Evolutionary conservation across 2,329 filamentous ascomycete genomes (phyloP).

Genomic region (Xylariales sp.): DNA sequence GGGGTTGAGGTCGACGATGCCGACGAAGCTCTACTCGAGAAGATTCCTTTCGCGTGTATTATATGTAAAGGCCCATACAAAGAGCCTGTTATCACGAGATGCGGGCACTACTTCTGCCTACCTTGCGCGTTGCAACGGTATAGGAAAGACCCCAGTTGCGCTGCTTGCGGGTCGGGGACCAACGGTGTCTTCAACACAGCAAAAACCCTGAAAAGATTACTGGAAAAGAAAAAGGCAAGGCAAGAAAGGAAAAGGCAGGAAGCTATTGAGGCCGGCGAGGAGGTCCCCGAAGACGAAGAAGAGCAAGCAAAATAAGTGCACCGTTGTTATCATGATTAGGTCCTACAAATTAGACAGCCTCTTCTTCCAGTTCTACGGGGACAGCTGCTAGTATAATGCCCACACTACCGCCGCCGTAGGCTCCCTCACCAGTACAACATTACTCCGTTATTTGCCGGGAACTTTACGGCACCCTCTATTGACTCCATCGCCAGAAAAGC

Average conservation of each 20-base stretch:
- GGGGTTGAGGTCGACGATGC: conserved; percentile 61
- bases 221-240: conserved; percentile 77
- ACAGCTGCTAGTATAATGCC: neutral
- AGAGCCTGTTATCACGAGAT: conserved; percentile 85
- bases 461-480: neutral
- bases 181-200: conserved; percentile 91
- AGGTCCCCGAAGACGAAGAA: conserved; percentile 60
- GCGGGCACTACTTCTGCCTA: conserved; percentile 97
- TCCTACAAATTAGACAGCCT: neutral
- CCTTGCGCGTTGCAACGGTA: conserved; percentile 88
- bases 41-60: conserved; percentile 89
- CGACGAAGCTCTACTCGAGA: conserved; percentile 79
- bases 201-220: conserved; percentile 81
- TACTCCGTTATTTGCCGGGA: neutral
- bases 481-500: neutral
- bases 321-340: neutral
- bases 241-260: conserved; percentile 68
- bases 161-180: conserved; percentile 85
- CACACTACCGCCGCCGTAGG: neutral
- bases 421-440: neutral
- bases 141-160: conserved; percentile 86
- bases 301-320: conserved; percentile 41
- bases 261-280: conserved; percentile 63
- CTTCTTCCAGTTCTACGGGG: neutral
- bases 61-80: conserved; percentile 85